Evolutionary conservation across 306 rosid species (phyloP), one percentile per base, ranked within the genome.

Genomic region (Delonix regia): DNA sequence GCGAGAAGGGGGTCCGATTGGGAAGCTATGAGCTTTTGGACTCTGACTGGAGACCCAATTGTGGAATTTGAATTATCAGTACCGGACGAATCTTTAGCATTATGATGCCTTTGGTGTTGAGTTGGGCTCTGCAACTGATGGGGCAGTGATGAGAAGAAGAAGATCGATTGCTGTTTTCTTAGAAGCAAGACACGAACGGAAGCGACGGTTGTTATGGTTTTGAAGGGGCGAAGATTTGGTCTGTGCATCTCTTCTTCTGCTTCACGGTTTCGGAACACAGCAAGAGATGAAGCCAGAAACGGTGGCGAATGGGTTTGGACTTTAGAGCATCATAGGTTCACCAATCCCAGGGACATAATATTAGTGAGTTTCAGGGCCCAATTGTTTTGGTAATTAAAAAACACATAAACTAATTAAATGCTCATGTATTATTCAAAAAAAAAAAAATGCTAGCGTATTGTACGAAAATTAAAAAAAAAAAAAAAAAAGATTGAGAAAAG

Each of bases 1-100:
- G 97, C 97, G 38, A 94, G 89, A 62, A 90, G 91, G 76, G 97
- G 97, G 82, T 94, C 93, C 0, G 90, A 64, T 77, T 94, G 97
- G 36, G 94, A 80, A 19, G 92, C 94, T 65, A 92, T 88, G 64
- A 94, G 91, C 59, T 89, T 92, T 36, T 92, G 97, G 79, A 94
- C 90, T 81, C 97, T 85, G 12, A 85, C 61, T 11, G 94, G 89
- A 25, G 93, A 90, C 51, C 91, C 93, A 33, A 86, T 45, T 34
- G 87, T 65, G 57, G 82, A 71, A 53, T 42, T 70, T 25, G 71
- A 45, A 2, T 0, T 5, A 22, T 62, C 28, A 24, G 38, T 19
- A 62, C 61, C 59, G 47, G 77, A 56, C 12, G 63, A 80, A 48
- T 73, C 33, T 47, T 2, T 38, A 63, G 45, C 62, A 19, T 24